These are phyloP conservation scores for Nigrospora osmanthi DNA, from an alignment of 2,329 filamentous ascomycete species.

Conservation along the genomic window DNA sequence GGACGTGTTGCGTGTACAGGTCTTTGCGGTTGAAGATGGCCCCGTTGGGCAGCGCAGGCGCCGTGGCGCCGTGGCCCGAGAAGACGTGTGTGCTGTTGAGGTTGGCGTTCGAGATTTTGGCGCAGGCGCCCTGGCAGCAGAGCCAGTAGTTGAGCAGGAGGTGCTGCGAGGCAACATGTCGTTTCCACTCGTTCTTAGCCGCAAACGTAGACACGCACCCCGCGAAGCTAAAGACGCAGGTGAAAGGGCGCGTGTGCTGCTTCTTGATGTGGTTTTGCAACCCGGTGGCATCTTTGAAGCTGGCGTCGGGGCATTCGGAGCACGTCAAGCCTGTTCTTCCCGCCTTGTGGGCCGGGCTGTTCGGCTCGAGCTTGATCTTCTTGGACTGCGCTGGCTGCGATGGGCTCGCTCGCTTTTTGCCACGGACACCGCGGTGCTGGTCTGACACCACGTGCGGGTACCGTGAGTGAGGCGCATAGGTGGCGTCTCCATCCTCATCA, in stretches of 20 bases:
- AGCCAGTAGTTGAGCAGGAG: slow-evolving; percentile 67
- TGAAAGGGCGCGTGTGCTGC: slow-evolving; percentile 55
- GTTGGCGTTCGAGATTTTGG: slow-evolving; percentile 19
- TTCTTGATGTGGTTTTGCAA: slow-evolving; percentile 43
- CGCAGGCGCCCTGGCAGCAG: slow-evolving; percentile 59
- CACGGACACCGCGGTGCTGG: no score
- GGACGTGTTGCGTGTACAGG: slow-evolving; percentile 79
- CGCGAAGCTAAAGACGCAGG: slow-evolving; percentile 72
- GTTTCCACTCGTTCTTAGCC: slow-evolving; percentile 93
- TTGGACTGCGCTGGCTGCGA: slow-evolving; percentile 10
- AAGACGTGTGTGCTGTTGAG: slow-evolving; percentile 11
- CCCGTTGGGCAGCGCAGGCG: slow-evolving; percentile 40
- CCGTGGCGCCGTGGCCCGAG: slow-evolving; percentile 2
- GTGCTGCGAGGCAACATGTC: slow-evolving; percentile 77
- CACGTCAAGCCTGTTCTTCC: slow-evolving; percentile 22
- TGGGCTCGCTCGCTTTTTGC: slow-evolving; percentile 12
- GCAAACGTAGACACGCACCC: slow-evolving; percentile 67
- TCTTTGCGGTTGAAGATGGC: slow-evolving; percentile 82
- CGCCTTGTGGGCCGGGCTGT: slow-evolving; percentile 9
- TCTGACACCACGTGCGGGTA: no score
- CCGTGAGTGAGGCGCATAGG: no score
- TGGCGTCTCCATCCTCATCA: slow-evolving; percentile 13
- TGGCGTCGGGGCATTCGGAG: slow-evolving; percentile 23
- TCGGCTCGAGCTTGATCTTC: slow-evolving; percentile 14
- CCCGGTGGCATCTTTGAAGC: slow-evolving; percentile 36